Base-by-base conservation (phyloP, 768 basidiomycete genomes). In the Lyophyllum shimeji region DNA sequence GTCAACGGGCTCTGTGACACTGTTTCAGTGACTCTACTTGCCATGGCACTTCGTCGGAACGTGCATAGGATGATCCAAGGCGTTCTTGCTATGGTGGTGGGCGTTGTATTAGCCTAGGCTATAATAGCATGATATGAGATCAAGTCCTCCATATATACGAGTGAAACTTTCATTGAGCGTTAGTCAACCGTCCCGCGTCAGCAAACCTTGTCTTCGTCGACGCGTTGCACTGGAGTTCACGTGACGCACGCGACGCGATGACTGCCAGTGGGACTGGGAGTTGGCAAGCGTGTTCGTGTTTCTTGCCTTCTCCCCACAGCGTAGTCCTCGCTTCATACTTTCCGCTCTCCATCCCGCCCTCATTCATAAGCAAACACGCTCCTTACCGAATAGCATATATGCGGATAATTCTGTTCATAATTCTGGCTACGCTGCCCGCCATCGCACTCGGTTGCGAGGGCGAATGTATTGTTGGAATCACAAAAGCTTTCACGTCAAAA, bases 401-500 rank as follows among this genome's bases (percentile, higher is more conserved):
- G 66, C 62, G 46, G 57, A 45, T 59, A 50, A 40, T 49, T 58
- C 50, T 59, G 63, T 52, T 67, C 46, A 44, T 68, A 27, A 39
- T 73, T 27, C 47, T 72, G 51, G 55, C 66, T 15, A 34, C 65
- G 18, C 60, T 69, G 62, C 74, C 77, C 44, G 64, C 69, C 63
- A 64, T 73, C 40, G 77, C 81, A 55, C 63, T 65, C 34, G 83
- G 84, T 25, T 92, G 89, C 66, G 89, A 91, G 75, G 85, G 83
- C 21, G 81, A 83, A 27, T 90, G 89, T 65, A 87, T 85, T 54
- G 68, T 71, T 17, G 77, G 70, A n/a, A 80, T 84, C 59, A 87
- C 86, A 15, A 75, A 78, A 40, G 78, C 80, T 25, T 83, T 81
- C 56, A 60, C 82, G 46, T 66, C 67, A 15, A 82, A 82, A 65